Evolutionary conservation across 208 protist species (phyloP).

Genomic region (Wallacemonas sp.): DNA sequence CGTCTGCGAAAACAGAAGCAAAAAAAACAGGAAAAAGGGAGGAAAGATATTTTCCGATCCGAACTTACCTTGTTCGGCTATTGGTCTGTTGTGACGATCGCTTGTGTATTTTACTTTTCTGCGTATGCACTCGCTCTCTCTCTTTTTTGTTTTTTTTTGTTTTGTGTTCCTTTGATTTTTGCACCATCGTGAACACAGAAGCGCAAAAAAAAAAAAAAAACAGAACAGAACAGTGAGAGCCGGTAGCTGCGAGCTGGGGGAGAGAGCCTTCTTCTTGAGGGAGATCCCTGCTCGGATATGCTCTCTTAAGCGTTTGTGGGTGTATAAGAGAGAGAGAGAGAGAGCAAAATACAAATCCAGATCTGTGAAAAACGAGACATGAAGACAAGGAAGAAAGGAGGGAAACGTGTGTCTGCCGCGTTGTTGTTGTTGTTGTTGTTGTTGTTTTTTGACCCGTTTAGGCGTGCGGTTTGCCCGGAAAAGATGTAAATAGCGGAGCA

Average conservation of each 20-base stretch:
- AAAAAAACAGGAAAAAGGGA: too few relatives aligned
- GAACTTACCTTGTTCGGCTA: too few relatives aligned
- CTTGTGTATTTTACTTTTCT: not conserved
- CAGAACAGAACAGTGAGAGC: conserved; percentile 1
- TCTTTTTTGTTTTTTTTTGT: conserved; percentile 3
- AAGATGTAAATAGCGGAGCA: too few relatives aligned
- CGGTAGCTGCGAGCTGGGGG: too few relatives aligned
- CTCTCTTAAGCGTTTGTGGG: too few relatives aligned
- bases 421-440: too few relatives aligned
- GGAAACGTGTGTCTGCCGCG: not conserved
- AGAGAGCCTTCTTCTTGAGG: conserved; percentile 9
- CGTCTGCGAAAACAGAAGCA: too few relatives aligned
- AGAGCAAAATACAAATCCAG: not conserved
- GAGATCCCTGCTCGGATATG: too few relatives aligned
- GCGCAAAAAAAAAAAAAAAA: conserved; percentile 19
- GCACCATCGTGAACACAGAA: conserved; percentile 16
- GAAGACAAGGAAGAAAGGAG: not conserved
- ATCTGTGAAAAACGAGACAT: not conserved
- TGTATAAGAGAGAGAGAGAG: too few relatives aligned
- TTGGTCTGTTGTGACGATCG: not conserved
- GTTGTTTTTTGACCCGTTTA: too few relatives aligned
- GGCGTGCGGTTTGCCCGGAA: too few relatives aligned
- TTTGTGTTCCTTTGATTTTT: conserved; percentile 1
- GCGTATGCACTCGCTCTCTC: not conserved
- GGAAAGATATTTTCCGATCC: too few relatives aligned